Evolutionary conservation across 805 yeast genomes (phyloP), one percentile per base, ranked within the genome.

Genomic region (Teunomyces funiuensis): DNA sequence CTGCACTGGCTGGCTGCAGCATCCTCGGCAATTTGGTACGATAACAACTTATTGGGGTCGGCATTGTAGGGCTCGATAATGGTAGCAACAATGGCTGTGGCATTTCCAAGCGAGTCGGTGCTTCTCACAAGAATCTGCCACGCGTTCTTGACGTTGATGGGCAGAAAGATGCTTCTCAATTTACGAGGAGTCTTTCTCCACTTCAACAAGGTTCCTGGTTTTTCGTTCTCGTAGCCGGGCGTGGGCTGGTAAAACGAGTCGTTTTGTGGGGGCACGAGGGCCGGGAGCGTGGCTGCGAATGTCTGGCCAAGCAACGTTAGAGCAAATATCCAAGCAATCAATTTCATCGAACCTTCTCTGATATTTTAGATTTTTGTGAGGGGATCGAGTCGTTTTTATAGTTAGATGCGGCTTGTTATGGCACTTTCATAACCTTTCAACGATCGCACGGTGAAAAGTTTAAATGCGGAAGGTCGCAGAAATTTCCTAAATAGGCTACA

Each of bases 241-340:
- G 61, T 61, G 3, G 60, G 53, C 2, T 17, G 26, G 40, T 63
- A 61, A 40, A 61, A 63, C 2, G 45, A 42, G 40, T 61, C 68
- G 14, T 54, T 8, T 11, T 36, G 33, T 5, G 39, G 39, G 17
- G 22, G 18, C 14, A 27, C 33, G 9, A 31, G 9, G 5, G 34
- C 23, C 2, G 34, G 34, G 9, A 31, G 34, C 10, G 23, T 18
- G n/a, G 34, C 34, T 10, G 23, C 25, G 8, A 31, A 7, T 3
- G 16, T 10, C 13, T 18, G 9, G 5, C 34, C 34, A 31, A 31
- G 14, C 16, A n/a, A 31, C 9, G 34, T 31, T 10, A 31, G 19
- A 10, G 25, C 34, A 31, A 31, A 31, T 11, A 31, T 6, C 10
- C 22, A 17, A 20, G 11, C n/a, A 6, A 16, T 31, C 15, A 31